Percentiles rank a stretch among this genome's conserved stretches.
Evolutionary conservation across 495 filamentous ascomycete species (phyloP).

Genomic region (Aeminium ludgeri): DNA sequence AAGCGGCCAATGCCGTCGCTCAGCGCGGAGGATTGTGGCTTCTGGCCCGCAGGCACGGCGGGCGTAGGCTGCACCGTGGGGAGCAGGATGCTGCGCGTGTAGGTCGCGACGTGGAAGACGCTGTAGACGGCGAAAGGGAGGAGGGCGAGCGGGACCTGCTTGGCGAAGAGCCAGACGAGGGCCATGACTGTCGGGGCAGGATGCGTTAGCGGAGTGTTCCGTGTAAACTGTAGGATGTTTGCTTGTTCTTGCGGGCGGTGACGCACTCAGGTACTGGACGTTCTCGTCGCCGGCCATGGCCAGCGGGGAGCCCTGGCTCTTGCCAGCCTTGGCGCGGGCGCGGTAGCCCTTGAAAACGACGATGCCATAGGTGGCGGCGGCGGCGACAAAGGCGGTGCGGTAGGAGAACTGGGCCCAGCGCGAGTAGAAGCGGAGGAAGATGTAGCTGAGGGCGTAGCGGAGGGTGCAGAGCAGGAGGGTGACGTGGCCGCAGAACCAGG

Average conservation of each 20-base stretch:
- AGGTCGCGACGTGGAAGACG: constrained; percentile 90
- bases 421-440: constrained; percentile 66
- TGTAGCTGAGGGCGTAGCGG: constrained; percentile 65
- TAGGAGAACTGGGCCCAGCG: constrained; percentile 64
- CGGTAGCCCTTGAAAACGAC: constrained; percentile 98
- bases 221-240: background rate
- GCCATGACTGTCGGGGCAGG: constrained; percentile 79
- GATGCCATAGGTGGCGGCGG: constrained; percentile 86
- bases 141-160: constrained; percentile 76
- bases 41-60: constrained; percentile 41
- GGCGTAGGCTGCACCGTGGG: constrained; percentile 37
- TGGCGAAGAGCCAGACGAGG: constrained; percentile 81
- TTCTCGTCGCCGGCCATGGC: constrained; percentile 76
- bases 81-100: constrained; percentile 53
- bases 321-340: constrained; percentile 45
- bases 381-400: constrained; percentile 73
- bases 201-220: background rate
- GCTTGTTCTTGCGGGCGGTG: background rate
- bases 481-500: constrained; percentile 85
- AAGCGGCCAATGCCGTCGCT: constrained; percentile 75
- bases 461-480: constrained; percentile 64
- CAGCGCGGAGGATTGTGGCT: constrained; percentile 40
- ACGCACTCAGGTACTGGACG: constrained; percentile 88
- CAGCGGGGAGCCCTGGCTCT: constrained; percentile 33
- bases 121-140: constrained; percentile 94